A percentile compares a stretch with the other conserved stretches of the same genome.
Evolutionary conservation across 768 basidiomycete species (phyloP).

Genomic region (Podaxis mareebaensis): DNA sequence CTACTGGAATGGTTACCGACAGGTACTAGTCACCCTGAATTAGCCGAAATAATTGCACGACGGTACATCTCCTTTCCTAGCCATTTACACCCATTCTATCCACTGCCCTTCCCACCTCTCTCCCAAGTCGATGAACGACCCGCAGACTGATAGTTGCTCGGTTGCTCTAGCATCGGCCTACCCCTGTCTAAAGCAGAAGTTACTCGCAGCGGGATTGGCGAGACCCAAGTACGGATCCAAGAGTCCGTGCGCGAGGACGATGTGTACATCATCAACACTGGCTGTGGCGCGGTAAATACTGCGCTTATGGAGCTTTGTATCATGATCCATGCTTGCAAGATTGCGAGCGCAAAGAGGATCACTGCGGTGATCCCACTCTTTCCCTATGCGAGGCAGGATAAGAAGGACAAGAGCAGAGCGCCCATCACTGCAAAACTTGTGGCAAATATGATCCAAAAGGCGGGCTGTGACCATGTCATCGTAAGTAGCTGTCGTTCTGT

Average conservation of each 20-base stretch:
- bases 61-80: conserved; percentile 55
- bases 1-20: conserved; percentile 15
- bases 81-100: conserved; percentile 19
- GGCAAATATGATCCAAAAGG: conserved; percentile 93
- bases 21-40: conserved; percentile 96
- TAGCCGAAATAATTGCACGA: conserved; percentile 91
- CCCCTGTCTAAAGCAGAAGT: conserved; percentile 87
- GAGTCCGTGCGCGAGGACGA: conserved; percentile 98
- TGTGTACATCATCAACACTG: conserved; percentile 97
- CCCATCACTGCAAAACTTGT: conserved; percentile 98
- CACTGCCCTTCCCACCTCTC: conserved; percentile 17
- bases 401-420: conserved; percentile 98
- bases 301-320: conserved; percentile 98
- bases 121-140: not conserved
- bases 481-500: conserved; percentile 48
- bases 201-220: conserved; percentile 86
- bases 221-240: conserved; percentile 87
- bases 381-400: conserved; percentile 97
- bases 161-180: conserved; percentile 73
- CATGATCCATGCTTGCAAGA: conserved; percentile 99
- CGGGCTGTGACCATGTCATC: conserved; percentile 96
- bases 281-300: conserved; percentile 84
- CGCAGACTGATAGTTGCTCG: conserved; percentile 21
- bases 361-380: conserved; percentile 98
- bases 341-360: conserved; percentile 96